phyloP scores from a whole-genome alignment of 2,329 filamentous ascomycete species.

The Pezicula rhizophila region DNA sequence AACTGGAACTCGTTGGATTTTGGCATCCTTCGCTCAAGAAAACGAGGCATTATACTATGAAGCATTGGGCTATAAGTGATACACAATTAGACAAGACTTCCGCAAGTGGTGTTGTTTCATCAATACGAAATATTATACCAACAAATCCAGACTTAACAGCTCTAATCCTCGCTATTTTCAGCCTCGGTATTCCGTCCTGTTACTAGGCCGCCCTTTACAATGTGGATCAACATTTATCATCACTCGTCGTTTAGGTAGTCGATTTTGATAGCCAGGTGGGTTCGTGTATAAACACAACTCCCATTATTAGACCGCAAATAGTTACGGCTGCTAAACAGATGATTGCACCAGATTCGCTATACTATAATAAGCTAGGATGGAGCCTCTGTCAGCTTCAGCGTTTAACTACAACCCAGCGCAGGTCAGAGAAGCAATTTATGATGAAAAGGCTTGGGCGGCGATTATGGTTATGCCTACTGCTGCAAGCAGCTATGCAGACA shows the following conservation, averaged over 20 bases:
- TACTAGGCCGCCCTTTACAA: too few species aligned
- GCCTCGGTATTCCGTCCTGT: too few species aligned
- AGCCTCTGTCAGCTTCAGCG: slow-evolving; percentile 33
- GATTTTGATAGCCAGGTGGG: slow-evolving; percentile 53
- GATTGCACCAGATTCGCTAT: slow-evolving; percentile 28
- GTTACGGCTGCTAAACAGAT: slow-evolving; percentile 39
- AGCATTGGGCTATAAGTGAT: slow-evolving; percentile 16
- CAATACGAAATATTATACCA: too few species aligned
- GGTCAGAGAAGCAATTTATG: slow-evolving; percentile 53
- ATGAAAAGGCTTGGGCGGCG: slow-evolving; percentile 53
- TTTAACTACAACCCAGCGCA: slow-evolving; percentile 50
- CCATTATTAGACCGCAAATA: slow-evolving; percentile 52
- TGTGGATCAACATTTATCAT: slow-evolving; percentile 9
- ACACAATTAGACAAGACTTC: neutral
- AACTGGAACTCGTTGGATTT: slow-evolving; percentile 12
- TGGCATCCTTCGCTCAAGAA: slow-evolving; percentile 14
- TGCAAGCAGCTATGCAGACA: slow-evolving; percentile 46
- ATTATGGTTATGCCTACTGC: slow-evolving; percentile 55
- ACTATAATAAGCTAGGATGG: slow-evolving; percentile 23
- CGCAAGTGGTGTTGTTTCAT: neutral
- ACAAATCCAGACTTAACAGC: too few species aligned
- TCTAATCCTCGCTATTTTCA: too few species aligned
- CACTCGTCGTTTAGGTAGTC: slow-evolving; percentile 51
- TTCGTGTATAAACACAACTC: slow-evolving; percentile 41
- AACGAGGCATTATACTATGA: slow-evolving; percentile 11